These are phyloP conservation scores for Lactarius deliciosus DNA, from an alignment of 768 basidiomycete species.

Conservation along the genomic window DNA sequence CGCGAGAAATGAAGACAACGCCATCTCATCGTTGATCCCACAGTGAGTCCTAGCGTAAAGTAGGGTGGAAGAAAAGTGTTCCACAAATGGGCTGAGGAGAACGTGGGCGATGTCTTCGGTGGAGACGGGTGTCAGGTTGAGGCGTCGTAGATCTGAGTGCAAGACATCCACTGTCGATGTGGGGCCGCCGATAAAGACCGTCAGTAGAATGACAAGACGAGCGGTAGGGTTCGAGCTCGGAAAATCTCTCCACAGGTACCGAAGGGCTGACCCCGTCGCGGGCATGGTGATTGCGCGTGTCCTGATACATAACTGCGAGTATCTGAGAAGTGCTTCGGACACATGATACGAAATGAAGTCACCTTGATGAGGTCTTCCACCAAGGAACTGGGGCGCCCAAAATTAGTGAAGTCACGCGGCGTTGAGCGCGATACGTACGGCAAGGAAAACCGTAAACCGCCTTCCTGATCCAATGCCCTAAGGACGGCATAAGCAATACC, in stretches of 20 bases:
- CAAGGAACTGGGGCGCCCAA: conserved; percentile 41
- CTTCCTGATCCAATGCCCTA: conserved; percentile 62
- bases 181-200: conserved; percentile 49
- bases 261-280: conserved; percentile 52
- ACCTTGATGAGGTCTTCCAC: conserved; percentile 72
- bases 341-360: conserved; percentile 9
- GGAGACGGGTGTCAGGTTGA: conserved; percentile 57
- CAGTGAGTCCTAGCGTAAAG: conserved; percentile 47
- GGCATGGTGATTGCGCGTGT: conserved; percentile 61
- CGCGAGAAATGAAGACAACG: conserved; percentile 47
- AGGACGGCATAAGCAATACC: conserved; percentile 67
- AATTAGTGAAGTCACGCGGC: background rate
- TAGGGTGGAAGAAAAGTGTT: conserved; percentile 47
- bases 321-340: conserved; percentile 1
- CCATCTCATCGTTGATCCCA: conserved; percentile 45
- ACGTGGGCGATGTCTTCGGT: conserved; percentile 59
- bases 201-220: conserved; percentile 72
- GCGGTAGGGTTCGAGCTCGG: conserved; percentile 58
- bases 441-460: conserved; percentile 66
- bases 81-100: conserved; percentile 68
- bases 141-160: conserved; percentile 52
- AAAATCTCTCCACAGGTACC: conserved; percentile 65
- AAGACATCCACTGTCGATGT: conserved; percentile 22
- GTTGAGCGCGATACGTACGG: conserved; percentile 43
- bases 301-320: conserved; percentile 61